Conservation (phyloP, 257 asterid species). For the Solanum pinnatisectum region DNA sequence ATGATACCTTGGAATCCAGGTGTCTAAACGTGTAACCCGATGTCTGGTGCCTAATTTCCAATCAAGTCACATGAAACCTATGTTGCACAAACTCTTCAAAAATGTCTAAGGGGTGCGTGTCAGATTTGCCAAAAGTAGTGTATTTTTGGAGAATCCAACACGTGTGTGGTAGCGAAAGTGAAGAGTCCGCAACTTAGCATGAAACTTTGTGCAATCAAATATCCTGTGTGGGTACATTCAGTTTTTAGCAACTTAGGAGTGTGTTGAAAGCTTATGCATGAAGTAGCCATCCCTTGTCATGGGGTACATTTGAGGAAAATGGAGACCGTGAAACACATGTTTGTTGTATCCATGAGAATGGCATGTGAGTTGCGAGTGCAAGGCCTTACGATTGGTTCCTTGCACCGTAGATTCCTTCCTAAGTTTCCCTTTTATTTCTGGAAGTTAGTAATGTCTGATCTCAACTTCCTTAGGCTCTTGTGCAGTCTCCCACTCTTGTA, state of each 20-base stretch:
- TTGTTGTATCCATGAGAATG: neutral
- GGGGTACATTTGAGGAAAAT: neutral
- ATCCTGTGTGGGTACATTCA: neutral
- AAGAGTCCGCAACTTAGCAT: neutral
- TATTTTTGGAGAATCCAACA: too few relatives aligned
- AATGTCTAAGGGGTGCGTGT: too few relatives aligned
- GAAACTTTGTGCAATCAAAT: neutral
- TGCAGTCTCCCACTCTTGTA: neutral
- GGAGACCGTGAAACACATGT: neutral
- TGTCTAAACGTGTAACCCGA: neutral
- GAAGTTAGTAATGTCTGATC: neutral
- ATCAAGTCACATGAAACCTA: neutral
- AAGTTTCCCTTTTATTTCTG: neutral
- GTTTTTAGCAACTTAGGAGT: neutral
- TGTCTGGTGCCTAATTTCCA: neutral
- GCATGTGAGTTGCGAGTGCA: neutral
- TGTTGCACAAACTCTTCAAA: too few relatives aligned
- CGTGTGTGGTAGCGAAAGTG: too few relatives aligned
- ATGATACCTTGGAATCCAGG: neutral
- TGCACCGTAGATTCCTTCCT: neutral
- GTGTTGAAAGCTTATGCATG: neutral
- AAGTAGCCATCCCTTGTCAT: neutral
- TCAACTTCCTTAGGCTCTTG: neutral
- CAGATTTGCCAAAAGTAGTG: too few relatives aligned
- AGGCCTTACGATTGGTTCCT: neutral